Evolutionary conservation across 495 filamentous ascomycete genomes (phyloP).

Genomic region (Hypoxylon lienhwacheense): DNA sequence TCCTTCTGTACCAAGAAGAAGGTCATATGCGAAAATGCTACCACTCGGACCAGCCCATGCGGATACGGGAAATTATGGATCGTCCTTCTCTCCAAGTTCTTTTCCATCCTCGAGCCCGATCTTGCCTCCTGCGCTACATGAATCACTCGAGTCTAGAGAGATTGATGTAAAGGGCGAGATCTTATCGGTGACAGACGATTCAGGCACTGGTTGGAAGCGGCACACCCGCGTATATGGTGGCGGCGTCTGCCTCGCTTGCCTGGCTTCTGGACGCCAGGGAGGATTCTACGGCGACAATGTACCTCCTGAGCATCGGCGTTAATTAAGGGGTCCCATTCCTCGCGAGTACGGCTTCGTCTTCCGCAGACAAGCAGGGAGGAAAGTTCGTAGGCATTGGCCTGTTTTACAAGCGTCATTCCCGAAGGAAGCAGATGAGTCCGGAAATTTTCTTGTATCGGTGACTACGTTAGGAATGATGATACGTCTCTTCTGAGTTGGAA

Average conservation of each 20-base stretch:
- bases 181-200: slow-evolving; percentile 47
- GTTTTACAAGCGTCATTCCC: slow-evolving; percentile 1
- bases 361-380: slow-evolving; percentile 2
- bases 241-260: slow-evolving; percentile 52
- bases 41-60: slow-evolving; percentile 37
- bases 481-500: slow-evolving; percentile 6
- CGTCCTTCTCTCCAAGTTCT: slow-evolving; percentile 46
- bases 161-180: slow-evolving; percentile 50
- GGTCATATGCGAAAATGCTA: slow-evolving; percentile 48
- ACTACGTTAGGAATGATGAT: slow-evolving; percentile 12
- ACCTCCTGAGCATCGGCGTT: slow-evolving; percentile 50
- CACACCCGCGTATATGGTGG: slow-evolving; percentile 56
- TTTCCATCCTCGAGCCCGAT: slow-evolving; percentile 48
- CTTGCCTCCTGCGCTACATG: slow-evolving; percentile 40
- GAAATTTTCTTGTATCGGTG: slow-evolving; percentile 1
- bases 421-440: slow-evolving; percentile 19
- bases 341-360: not conserved
- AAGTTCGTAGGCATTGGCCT: not conserved
- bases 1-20: slow-evolving; percentile 39
- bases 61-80: slow-evolving; percentile 4
- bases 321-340: slow-evolving; percentile 1
- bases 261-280: slow-evolving; percentile 43
- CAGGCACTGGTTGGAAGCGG: slow-evolving; percentile 51
- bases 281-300: slow-evolving; percentile 56
- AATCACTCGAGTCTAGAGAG: slow-evolving; percentile 37